phyloP scores from a whole-genome alignment of 768 basidiomycete species.

The Collybiopsis confluens region DNA sequence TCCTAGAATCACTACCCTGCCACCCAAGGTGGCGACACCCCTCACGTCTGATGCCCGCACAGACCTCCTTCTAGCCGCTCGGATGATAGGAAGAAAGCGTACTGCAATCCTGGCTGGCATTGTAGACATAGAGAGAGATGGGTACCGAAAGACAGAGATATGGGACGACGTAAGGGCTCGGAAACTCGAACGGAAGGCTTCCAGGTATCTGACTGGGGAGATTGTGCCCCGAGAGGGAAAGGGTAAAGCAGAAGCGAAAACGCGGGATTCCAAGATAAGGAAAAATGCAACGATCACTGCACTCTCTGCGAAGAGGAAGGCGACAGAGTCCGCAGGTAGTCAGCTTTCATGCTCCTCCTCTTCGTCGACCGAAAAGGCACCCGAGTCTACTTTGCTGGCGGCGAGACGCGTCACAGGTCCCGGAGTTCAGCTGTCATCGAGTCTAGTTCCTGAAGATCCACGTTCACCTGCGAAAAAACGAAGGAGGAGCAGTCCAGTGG shows the following conservation, averaged over 20 bases:
- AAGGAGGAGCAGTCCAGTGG: neutral
- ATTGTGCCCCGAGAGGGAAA: slow-evolving; percentile 7
- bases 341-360: too few relatives aligned
- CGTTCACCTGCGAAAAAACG: neutral
- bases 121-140: slow-evolving; percentile 32
- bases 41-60: slow-evolving; percentile 60
- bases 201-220: slow-evolving; percentile 15
- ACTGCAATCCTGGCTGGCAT: slow-evolving; percentile 53
- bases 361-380: too few relatives aligned
- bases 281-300: neutral
- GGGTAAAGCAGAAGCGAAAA: neutral
- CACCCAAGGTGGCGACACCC: slow-evolving; percentile 19
- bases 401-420: too few relatives aligned
- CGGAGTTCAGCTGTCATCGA: neutral
- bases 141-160: slow-evolving; percentile 35
- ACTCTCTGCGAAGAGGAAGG: neutral
- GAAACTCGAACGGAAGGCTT: slow-evolving; percentile 19
- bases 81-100: slow-evolving; percentile 62
- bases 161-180: slow-evolving; percentile 25
- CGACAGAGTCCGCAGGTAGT: too few relatives aligned
- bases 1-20: slow-evolving; percentile 10
- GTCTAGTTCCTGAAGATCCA: neutral
- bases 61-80: slow-evolving; percentile 67
- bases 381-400: too few relatives aligned
- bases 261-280: too few relatives aligned